These are phyloP conservation scores for Colletotrichum tabaci DNA, from an alignment of 2,329 filamentous ascomycete species.

Conservation along the genomic window DNA sequence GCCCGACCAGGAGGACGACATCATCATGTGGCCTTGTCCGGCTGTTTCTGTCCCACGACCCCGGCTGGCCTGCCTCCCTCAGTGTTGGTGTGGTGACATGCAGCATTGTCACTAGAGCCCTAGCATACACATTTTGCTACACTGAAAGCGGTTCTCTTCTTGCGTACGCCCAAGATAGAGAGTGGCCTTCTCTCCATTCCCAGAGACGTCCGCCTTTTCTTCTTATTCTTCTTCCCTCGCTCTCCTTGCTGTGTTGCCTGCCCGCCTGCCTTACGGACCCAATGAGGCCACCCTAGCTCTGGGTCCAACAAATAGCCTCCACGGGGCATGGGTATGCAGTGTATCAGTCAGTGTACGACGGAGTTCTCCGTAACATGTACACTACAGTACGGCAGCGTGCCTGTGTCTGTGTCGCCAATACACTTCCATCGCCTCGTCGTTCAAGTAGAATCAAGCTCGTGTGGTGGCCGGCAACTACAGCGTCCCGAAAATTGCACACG, in stretches of 20 bases:
- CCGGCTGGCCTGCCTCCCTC: conserved; percentile 15
- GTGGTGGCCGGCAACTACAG: conserved; percentile 4
- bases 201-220: conserved; percentile 24
- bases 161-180: conserved; percentile 14
- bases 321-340: conserved; percentile 19
- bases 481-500: conserved; percentile 31
- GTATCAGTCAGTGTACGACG: no score
- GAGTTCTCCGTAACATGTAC: no score
- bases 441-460: neutral
- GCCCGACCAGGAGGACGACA: conserved; percentile 23
- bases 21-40: conserved; percentile 33
- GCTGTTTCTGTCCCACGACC: neutral
- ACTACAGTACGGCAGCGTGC: conserved; percentile 1
- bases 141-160: conserved; percentile 32
- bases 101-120: conserved; percentile 23
- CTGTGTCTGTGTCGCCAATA: neutral
- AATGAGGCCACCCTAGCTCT: conserved; percentile 27
- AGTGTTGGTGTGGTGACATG: conserved; percentile 36
- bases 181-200: conserved; percentile 28
- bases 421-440: conserved; percentile 1
- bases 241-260: conserved; percentile 12
- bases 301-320: conserved; percentile 40
- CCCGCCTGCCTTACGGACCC: conserved; percentile 34
- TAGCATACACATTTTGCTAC: conserved; percentile 33
- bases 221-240: neutral